Evolutionary conservation across 2,329 filamentous ascomycete genomes (phyloP).

Genomic region (Dothistroma pini): DNA sequence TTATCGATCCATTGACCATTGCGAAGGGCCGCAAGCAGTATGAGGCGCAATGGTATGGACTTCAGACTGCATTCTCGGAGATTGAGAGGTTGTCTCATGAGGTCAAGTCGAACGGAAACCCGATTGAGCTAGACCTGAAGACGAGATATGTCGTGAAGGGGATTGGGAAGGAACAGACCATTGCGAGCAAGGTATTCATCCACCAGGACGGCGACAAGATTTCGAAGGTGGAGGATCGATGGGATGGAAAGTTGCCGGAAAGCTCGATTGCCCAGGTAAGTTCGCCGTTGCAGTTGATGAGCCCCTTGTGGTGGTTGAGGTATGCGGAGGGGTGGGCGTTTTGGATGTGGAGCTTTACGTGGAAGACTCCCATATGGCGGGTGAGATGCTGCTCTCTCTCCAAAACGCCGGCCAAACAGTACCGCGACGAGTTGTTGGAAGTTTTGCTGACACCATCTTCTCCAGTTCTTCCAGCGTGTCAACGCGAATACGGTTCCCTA

Average conservation of each 20-base stretch:
- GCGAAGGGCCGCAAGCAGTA: slow-evolving; percentile 54
- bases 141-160: slow-evolving; percentile 54
- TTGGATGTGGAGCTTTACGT: slow-evolving; percentile 39
- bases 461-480: slow-evolving; percentile 50
- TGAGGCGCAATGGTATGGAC: slow-evolving; percentile 56
- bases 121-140: slow-evolving; percentile 55
- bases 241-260: slow-evolving; percentile 53
- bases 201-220: slow-evolving; percentile 47
- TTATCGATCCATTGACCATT: slow-evolving; percentile 57
- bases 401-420: neutral
- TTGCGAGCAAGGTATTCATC: slow-evolving; percentile 49
- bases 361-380: slow-evolving; percentile 41
- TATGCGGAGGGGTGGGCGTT: slow-evolving; percentile 39
- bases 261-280: slow-evolving; percentile 50
- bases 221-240: slow-evolving; percentile 52
- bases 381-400: slow-evolving; percentile 31
- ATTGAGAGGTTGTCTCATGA: slow-evolving; percentile 55
- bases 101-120: slow-evolving; percentile 56
- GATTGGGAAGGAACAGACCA: slow-evolving; percentile 49
- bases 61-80: slow-evolving; percentile 55
- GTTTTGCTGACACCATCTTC: slow-evolving; percentile 29
- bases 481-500: slow-evolving; percentile 52
- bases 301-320: slow-evolving; percentile 38
- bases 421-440: slow-evolving; percentile 1
- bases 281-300: slow-evolving; percentile 33